Evolutionary conservation across 345 rosid species (phyloP).

Genomic region (Lagerstroemia speciosa): DNA sequence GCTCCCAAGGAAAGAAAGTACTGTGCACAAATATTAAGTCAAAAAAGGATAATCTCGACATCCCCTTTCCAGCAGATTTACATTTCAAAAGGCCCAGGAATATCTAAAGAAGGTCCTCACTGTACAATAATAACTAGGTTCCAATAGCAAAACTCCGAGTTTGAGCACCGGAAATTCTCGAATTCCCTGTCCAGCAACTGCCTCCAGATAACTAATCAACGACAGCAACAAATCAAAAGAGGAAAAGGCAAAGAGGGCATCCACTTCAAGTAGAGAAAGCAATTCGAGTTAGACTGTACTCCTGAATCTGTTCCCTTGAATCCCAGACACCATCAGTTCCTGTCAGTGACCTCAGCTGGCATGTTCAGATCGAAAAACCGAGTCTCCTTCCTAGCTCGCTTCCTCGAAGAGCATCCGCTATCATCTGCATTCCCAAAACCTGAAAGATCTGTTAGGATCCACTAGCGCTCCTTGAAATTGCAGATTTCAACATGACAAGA

Average conservation of each 20-base stretch:
- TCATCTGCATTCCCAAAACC: constrained; percentile 21
- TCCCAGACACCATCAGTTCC: constrained; percentile 24
- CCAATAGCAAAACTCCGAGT: not conserved
- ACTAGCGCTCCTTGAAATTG: not conserved
- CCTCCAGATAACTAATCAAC: not conserved
- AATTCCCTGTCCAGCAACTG: not conserved
- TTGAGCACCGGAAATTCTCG: not conserved
- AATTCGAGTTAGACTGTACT: constrained; percentile 21
- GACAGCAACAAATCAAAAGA: not conserved
- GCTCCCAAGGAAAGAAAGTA: not conserved
- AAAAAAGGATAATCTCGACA: not conserved
- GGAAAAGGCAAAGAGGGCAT: not conserved
- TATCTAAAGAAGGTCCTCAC: not conserved
- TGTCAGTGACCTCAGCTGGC: constrained; percentile 57
- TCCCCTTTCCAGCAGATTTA: not conserved
- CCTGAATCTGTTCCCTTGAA: constrained; percentile 10
- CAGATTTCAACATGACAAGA: no score
- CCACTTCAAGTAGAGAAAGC: constrained; percentile 11
- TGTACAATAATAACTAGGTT: not conserved
- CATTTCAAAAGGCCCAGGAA: constrained; percentile 1
- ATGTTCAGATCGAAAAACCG: constrained; percentile 63
- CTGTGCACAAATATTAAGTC: no score
- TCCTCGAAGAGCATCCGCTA: constrained; percentile 38
- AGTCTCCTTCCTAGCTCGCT: constrained; percentile 49
- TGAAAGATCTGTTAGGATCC: constrained; percentile 7